A percentile compares a stretch with the other conserved stretches of the same genome.
Conservation (phyloP, 768 basidiomycete species). For the Mycena albidolilacea region DNA sequence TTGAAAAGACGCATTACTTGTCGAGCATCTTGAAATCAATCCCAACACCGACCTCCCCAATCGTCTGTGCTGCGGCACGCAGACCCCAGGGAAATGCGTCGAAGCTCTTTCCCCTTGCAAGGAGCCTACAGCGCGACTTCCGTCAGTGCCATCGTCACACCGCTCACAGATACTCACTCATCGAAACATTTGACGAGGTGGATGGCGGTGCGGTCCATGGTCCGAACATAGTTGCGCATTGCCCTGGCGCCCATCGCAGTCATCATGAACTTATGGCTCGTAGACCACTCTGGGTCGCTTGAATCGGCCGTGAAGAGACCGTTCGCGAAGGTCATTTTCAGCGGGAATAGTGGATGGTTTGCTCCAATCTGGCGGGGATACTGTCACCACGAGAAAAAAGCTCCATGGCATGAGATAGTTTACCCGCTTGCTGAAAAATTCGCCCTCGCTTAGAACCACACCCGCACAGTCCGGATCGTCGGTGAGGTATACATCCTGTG, state of each 20-base stretch:
- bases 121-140: conserved; percentile 11
- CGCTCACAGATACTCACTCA: neutral
- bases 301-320: conserved; percentile 38
- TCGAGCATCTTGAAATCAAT: conserved; percentile 34
- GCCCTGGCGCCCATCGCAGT: conserved; percentile 37
- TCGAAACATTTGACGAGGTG: conserved; percentile 29
- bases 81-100: conserved; percentile 32
- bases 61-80: conserved; percentile 33
- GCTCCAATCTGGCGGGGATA: conserved; percentile 17
- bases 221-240: conserved; percentile 37
- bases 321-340: conserved; percentile 30
- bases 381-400: too few species aligned
- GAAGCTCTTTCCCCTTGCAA: conserved; percentile 19
- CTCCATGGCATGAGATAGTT: too few species aligned
- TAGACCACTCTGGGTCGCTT: conserved; percentile 31
- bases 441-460: conserved; percentile 31
- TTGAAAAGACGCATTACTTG: conserved; percentile 1
- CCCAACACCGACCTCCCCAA: conserved; percentile 34
- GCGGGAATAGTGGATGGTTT: conserved; percentile 35
- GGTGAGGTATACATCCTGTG: conserved; percentile 30
- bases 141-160: too few species aligned
- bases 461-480: conserved; percentile 38
- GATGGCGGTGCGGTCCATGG: conserved; percentile 33
- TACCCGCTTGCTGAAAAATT: conserved; percentile 30
- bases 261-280: conserved; percentile 40